phyloP scores from a whole-genome alignment of 202 grass and related monocot genomes.

The Hordeum pubiflorum region DNA sequence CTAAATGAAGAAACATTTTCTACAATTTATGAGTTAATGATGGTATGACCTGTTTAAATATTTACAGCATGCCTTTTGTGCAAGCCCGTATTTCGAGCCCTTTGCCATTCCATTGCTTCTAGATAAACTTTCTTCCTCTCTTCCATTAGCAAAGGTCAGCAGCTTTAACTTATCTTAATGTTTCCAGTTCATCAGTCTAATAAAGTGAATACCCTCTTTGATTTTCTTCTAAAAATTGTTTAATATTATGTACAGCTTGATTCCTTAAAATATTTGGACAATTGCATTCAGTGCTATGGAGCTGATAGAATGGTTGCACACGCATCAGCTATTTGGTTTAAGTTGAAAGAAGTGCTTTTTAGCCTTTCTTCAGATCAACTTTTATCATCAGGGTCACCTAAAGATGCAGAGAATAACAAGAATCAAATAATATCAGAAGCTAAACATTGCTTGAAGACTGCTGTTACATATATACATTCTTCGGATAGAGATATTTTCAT shows the following conservation, averaged over 20 bases:
- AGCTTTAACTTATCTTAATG: constrained; percentile 13
- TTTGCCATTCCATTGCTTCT: constrained; percentile 83
- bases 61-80: constrained; percentile 78
- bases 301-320: constrained; percentile 72
- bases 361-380: constrained; percentile 40
- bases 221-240: constrained; percentile 1
- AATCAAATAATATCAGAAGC: constrained; percentile 68
- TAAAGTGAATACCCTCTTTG: constrained; percentile 1
- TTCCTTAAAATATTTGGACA: constrained; percentile 93
- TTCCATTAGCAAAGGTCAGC: constrained; percentile 89
- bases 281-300: constrained; percentile 76
- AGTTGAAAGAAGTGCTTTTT: constrained; percentile 78
- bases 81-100: constrained; percentile 64
- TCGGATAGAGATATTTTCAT: constrained; percentile 60
- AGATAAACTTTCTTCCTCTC: constrained; percentile 82
- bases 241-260: constrained; percentile 67
- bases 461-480: constrained; percentile 44
- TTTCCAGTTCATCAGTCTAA: constrained; percentile 25
- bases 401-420: constrained; percentile 45
- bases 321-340: constrained; percentile 57
- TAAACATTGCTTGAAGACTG: constrained; percentile 64
- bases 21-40: too few species aligned
- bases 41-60: constrained; percentile 15
- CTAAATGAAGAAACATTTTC: constrained; percentile 5
- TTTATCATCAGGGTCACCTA: constrained; percentile 34